Conservation (phyloP, 345 rosid species). For the Salix udensis region DNA sequence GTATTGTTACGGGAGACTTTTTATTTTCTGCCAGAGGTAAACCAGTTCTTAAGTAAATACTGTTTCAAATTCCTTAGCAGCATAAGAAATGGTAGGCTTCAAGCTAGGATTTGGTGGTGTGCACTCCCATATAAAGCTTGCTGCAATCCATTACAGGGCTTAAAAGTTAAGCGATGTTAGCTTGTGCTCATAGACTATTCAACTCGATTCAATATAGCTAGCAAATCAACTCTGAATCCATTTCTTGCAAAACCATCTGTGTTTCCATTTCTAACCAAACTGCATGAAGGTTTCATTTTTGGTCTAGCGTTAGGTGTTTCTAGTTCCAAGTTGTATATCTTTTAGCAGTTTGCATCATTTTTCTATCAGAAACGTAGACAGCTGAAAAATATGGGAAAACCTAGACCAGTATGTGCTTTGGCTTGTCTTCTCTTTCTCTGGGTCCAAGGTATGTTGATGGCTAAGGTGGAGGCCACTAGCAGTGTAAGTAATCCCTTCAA, state of each 20-base stretch:
- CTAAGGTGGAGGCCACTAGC: slow-evolving; percentile 21
- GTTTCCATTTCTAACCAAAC: background rate
- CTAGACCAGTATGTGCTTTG: slow-evolving; percentile 1
- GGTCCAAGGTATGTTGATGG: slow-evolving; percentile 4
- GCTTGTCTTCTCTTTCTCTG: slow-evolving; percentile 9
- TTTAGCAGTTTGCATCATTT: background rate
- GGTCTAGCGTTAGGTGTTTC: background rate
- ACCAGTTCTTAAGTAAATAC: background rate
- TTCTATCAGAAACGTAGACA: background rate
- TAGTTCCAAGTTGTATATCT: slow-evolving; percentile 1
- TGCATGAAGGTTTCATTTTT: background rate
- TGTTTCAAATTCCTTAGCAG: background rate
- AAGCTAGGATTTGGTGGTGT: background rate
- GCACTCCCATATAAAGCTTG: slow-evolving; percentile 2
- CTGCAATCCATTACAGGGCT: background rate
- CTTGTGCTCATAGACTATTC: background rate
- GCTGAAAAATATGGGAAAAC: slow-evolving; percentile 11
- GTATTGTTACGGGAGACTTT: background rate
- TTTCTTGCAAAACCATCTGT: background rate
- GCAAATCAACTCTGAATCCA: background rate
- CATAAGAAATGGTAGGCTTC: background rate
- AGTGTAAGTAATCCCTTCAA: slow-evolving; percentile 11
- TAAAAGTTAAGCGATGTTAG: slow-evolving; percentile 10
- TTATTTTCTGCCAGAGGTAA: background rate
- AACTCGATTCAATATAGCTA: background rate